Evolutionary conservation across 331 rosid genomes (phyloP).

Genomic region (Quercus lobata): DNA sequence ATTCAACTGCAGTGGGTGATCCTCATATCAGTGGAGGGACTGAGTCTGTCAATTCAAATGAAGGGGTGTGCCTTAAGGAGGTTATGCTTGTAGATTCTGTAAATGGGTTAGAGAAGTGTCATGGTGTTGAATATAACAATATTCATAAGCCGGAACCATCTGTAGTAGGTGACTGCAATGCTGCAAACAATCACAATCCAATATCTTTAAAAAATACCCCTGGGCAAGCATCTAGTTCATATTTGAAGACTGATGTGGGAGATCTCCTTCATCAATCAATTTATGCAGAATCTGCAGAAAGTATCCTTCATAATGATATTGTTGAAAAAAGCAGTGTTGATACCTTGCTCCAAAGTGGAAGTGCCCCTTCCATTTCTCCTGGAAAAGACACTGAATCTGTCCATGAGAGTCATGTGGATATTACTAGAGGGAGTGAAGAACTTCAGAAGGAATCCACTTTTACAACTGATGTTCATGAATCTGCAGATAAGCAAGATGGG

Average conservation of each 20-base stretch:
- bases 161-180: slow-evolving; percentile 32
- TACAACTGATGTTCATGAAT: slow-evolving; percentile 30
- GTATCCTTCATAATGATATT: slow-evolving; percentile 23
- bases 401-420: slow-evolving; percentile 29
- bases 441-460: slow-evolving; percentile 26
- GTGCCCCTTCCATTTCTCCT: slow-evolving; percentile 31
- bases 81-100: slow-evolving; percentile 34
- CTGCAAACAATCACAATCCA: slow-evolving; percentile 29
- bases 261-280: slow-evolving; percentile 32
- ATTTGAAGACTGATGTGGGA: slow-evolving; percentile 22
- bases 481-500: slow-evolving; percentile 36
- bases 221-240: slow-evolving; percentile 29
- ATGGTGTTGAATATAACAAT: slow-evolving; percentile 28
- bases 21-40: slow-evolving; percentile 29
- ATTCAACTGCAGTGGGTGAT: slow-evolving; percentile 31
- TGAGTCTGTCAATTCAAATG: slow-evolving; percentile 32
- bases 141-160: slow-evolving; percentile 34
- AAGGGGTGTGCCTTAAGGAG: slow-evolving; percentile 16
- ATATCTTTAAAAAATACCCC: slow-evolving; percentile 28
- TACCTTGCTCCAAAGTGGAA: slow-evolving; percentile 32
- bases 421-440: slow-evolving; percentile 29
- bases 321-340: slow-evolving; percentile 41
- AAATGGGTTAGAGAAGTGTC: slow-evolving; percentile 38
- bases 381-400: slow-evolving; percentile 26
- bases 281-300: slow-evolving; percentile 31